These are phyloP conservation scores for Pulveroboletus frians DNA, from an alignment of 768 basidiomycete genomes.

Conservation along the genomic window DNA sequence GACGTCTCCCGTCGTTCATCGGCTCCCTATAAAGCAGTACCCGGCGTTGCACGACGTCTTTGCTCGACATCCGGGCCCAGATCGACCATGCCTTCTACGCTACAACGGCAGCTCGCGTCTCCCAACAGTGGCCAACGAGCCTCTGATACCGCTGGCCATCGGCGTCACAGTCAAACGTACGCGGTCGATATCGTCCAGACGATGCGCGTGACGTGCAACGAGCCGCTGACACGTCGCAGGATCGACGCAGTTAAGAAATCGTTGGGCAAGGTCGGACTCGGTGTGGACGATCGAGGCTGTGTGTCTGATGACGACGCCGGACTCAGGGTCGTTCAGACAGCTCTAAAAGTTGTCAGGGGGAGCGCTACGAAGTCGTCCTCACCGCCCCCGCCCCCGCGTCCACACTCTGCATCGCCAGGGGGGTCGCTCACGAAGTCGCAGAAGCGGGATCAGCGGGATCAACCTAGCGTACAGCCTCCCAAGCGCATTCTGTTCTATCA, in stretches of 20 bases:
- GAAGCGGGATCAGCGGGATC: slow-evolving; percentile 2
- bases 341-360: slow-evolving; percentile 20
- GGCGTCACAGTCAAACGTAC: slow-evolving; percentile 15
- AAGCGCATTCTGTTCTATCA: slow-evolving; percentile 31
- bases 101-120: slow-evolving; percentile 15
- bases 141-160: neutral
- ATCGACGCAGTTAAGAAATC: slow-evolving; percentile 30
- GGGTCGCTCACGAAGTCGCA: slow-evolving; percentile 6
- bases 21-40: slow-evolving; percentile 19
- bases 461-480: slow-evolving; percentile 5
- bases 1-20: slow-evolving; percentile 8
- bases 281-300: slow-evolving; percentile 25
- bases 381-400: slow-evolving; percentile 16
- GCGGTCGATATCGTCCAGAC: slow-evolving; percentile 30
- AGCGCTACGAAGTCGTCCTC: slow-evolving; percentile 6
- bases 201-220: slow-evolving; percentile 25
- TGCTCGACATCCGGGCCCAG: neutral
- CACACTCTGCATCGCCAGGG: slow-evolving; percentile 20
- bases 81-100: slow-evolving; percentile 13
- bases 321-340: slow-evolving; percentile 27
- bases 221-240: slow-evolving; percentile 22
- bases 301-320: slow-evolving; percentile 26
- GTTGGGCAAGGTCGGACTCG: slow-evolving; percentile 20
- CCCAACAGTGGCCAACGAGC: slow-evolving; percentile 1
- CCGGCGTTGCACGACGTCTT: neutral